Evolutionary conservation across 1,139 yeast species (phyloP), one percentile per base, ranked within the genome.

Genomic region (Suhomyces atakaporum): DNA sequence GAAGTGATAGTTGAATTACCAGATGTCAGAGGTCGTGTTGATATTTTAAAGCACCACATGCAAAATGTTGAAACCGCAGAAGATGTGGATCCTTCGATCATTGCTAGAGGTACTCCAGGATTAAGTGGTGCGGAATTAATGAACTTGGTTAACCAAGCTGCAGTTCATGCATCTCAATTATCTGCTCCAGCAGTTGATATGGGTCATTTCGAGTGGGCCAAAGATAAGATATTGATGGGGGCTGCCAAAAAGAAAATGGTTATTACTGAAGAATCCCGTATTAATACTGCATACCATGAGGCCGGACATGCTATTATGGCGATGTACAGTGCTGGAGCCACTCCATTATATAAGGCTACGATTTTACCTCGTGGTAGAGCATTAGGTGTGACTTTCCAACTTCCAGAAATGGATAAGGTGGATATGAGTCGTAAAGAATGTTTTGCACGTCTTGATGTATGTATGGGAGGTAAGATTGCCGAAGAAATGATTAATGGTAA

Each of bases 221-320:
- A 94, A 62, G 99, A 92, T 62, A 92, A 92, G 66, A 92, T 94
- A 42, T 70, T 94, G 54, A 81, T 94, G 85, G 99, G 99, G 36
- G 98, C 97, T 23, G 99, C 96, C 46, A 84, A 95, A 60, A 87
- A 87, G 65, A 87, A 96, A 34, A 90, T 90, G 97, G 97, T 92
- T 34, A 78, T 92, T 65, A 90, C 98, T 16, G 97, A 92, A 60
- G 97, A 92, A 49, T 79, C 95, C 0, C 79, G 97, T 61, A 79
- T 77, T 50, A 90, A 92, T 50, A 94, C 98, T 13, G 98, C 98
- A 2, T 94, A 82, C 62, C 99, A 92, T 64, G 99, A 92, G 67
- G 99, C 98, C 7, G 99, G 99, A 3, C 99, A 92, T 65, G 98
- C 98, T 4, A 87, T 92, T 42, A 88, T 90, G 87, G 97, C 98